phyloP scores from a whole-genome alignment of 345 rosid genomes.

The Microcos paniculata region DNA sequence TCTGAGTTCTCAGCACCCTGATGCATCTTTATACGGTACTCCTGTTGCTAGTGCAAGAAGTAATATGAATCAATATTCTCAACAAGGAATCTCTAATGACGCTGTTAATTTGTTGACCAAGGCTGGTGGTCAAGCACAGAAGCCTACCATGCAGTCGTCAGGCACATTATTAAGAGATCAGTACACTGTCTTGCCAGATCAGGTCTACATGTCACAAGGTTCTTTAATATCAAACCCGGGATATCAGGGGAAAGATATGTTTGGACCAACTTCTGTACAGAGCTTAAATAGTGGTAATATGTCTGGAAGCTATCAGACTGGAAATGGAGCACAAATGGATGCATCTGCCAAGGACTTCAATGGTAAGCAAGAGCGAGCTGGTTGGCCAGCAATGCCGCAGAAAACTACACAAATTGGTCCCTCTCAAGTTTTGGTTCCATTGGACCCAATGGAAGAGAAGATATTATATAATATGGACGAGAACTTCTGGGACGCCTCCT shows the following conservation, averaged over 20 bases:
- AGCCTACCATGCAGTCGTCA: constrained; percentile 35
- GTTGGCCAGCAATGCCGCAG: constrained; percentile 43
- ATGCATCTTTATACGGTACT: constrained; percentile 51
- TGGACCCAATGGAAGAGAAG: constrained; percentile 86
- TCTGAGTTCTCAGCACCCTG: constrained; percentile 47
- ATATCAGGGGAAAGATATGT: constrained; percentile 34
- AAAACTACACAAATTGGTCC: constrained; percentile 30
- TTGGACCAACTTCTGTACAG: constrained; percentile 39
- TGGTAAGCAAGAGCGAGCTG: constrained; percentile 44
- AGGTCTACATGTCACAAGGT: constrained; percentile 34
- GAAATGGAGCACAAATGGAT: constrained; percentile 30
- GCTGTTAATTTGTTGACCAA: constrained; percentile 27
- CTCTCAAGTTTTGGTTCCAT: constrained; percentile 47
- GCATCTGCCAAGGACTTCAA: constrained; percentile 30
- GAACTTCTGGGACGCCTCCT: constrained; percentile 46
- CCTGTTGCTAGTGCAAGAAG: constrained; percentile 50
- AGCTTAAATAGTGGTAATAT: constrained; percentile 32
- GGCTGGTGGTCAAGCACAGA: constrained; percentile 41
- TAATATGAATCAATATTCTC: constrained; percentile 37
- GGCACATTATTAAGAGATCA: constrained; percentile 39
- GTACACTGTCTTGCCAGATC: constrained; percentile 23
- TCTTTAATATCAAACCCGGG: constrained; percentile 39
- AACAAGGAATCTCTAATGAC: constrained; percentile 36
- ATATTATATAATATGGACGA: constrained; percentile 72
- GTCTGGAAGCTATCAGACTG: constrained; percentile 31